These are phyloP conservation scores for Gremmenia infestans DNA, from an alignment of 2,329 filamentous ascomycete species.

Conservation along the genomic window DNA sequence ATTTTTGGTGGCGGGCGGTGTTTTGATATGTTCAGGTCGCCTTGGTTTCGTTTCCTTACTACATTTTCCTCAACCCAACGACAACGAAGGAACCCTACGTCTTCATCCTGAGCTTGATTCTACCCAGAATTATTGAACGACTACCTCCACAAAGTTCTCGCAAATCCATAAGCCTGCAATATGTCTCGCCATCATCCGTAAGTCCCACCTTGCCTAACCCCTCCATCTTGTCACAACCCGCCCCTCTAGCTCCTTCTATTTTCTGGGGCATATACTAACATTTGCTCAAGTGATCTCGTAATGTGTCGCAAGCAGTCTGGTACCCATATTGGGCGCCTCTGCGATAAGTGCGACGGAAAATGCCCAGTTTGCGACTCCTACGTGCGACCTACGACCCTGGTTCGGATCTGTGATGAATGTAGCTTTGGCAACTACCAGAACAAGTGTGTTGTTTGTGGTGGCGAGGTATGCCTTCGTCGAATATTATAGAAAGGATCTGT, in stretches of 20 bases:
- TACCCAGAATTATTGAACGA: neutral
- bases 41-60: neutral
- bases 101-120: neutral
- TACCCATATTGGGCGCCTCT: constrained; percentile 96
- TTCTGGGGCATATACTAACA: constrained; percentile 11
- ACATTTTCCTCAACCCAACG: neutral
- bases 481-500: neutral
- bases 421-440: constrained; percentile 99
- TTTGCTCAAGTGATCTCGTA: constrained; percentile 70
- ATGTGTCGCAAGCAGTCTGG: constrained; percentile 99
- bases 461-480: constrained; percentile 47
- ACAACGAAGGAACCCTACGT: neutral
- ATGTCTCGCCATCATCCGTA: constrained; percentile 58
- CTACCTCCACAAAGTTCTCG: neutral
- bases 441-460: constrained; percentile 98
- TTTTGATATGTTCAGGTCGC: neutral
- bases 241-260: neutral
- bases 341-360: constrained; percentile 99
- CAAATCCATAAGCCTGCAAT: constrained; percentile 2
- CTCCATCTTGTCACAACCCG: neutral
- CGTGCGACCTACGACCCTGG: constrained; percentile 93
- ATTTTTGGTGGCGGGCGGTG: neutral
- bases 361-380: constrained; percentile 99
- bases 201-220: constrained; percentile 33
- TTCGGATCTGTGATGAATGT: constrained; percentile 98